Evolutionary conservation across 2,329 filamentous ascomycete genomes (phyloP), one percentile per base, ranked within the genome.

Genomic region (Salinomyces thailandicus): DNA sequence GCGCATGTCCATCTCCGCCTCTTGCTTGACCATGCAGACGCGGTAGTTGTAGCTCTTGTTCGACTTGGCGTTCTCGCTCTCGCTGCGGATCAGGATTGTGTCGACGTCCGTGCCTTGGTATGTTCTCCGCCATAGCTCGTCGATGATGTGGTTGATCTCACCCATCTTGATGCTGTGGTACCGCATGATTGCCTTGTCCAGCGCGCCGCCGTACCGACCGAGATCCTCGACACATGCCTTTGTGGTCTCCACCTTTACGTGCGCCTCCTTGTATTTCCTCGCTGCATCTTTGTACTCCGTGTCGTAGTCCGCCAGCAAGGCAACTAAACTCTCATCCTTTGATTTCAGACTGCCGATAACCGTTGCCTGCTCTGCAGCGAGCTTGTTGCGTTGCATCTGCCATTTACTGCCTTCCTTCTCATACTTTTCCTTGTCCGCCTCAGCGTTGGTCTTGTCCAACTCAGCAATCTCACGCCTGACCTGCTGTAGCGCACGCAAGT

Each of bases 1-100:
- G 44, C 91, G 85, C 91, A 98, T 98, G 64, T 98, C 91, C 86
- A 98, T 94, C 62, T 98, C 91, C 1, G 83, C 85, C 54, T 93
- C 86, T 57, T 89, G 81, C 66, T 98, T 98, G 50, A 94, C 78
- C 91, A 98, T 98, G 62, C 85, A 87, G 5, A 98, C 67, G 31
- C 91, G 84, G 68, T 98, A 98, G 63, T 98, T 96, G 72, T 96
- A 96, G 44, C 72, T 83, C 52, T 85, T 79, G 53, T 85, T 86
- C 35, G 76, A 79, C 38, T 76, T 75, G 27, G 69, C 69, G 31
- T 73, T 76, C 58, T 96, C 91, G 50, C 36, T 47, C 61, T 96
- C 89, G 13, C 87, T 94, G 27, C 83, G 81, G 62, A 98, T 96
- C 54, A 93, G 73, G 55, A 98, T 94, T 1, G 84, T 91, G 65